These are phyloP conservation scores for Colletotrichum falcatum DNA, from an alignment of 2,329 filamentous ascomycete genomes.

Conservation along the genomic window DNA sequence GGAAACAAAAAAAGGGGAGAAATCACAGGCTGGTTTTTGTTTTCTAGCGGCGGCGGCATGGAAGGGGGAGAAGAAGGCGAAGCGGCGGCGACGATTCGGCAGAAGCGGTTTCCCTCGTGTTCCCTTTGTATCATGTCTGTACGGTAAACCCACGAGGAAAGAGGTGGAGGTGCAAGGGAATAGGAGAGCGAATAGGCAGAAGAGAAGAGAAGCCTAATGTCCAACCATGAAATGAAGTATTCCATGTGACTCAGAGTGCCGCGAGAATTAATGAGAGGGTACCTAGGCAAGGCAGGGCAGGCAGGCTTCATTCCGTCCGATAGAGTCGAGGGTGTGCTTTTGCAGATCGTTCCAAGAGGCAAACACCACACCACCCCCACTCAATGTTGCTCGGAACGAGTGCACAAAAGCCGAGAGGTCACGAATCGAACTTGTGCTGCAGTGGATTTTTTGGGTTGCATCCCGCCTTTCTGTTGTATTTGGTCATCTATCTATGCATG, in stretches of 20 bases:
- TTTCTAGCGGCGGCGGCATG: not conserved
- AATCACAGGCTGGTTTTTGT: conserved; percentile 22
- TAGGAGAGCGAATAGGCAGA: not conserved
- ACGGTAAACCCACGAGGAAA: conserved; percentile 37
- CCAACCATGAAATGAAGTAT: not conserved
- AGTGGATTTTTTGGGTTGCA: not conserved
- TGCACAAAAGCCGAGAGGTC: not conserved
- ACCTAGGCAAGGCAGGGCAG: not conserved
- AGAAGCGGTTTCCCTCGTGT: not conserved
- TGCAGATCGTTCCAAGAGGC: too few species aligned
- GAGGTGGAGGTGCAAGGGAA: not conserved
- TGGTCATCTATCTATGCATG: not conserved
- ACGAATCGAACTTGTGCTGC: not conserved
- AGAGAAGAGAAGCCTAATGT: not conserved
- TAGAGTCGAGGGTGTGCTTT: not conserved
- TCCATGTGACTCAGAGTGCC: too few species aligned
- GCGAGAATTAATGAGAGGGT: not conserved
- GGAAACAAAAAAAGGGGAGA: conserved; percentile 17
- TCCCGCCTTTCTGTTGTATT: not conserved
- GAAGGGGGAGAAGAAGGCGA: conserved; percentile 10
- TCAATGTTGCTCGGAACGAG: not conserved
- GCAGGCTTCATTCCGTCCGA: not conserved
- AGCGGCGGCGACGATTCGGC: conserved; percentile 31
- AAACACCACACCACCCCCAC: too few species aligned
- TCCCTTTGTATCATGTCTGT: conserved; percentile 41